These are phyloP conservation scores for Kwoniella sp. DNA, from an alignment of 768 basidiomycete species.

Conservation along the genomic window DNA sequence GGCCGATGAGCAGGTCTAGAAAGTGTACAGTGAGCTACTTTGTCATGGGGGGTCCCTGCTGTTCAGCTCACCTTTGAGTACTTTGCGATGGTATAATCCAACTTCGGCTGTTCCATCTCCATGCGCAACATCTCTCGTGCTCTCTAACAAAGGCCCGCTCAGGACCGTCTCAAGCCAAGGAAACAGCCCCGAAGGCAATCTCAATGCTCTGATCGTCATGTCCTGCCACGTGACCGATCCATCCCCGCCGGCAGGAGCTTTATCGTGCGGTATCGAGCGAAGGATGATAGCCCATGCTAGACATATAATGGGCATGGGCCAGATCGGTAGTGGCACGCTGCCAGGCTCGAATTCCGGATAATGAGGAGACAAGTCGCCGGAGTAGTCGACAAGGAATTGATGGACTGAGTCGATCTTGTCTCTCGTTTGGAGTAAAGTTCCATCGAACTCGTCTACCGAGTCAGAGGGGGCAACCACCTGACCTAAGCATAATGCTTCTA, in stretches of 20 bases:
- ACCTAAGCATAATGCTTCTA: conserved; percentile 38
- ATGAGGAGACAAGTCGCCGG: conserved; percentile 52
- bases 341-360: conserved; percentile 66
- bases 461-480: conserved; percentile 33
- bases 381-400: conserved; percentile 60
- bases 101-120: conserved; percentile 65
- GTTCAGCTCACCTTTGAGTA: conserved; percentile 70
- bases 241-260: conserved; percentile 60
- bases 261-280: conserved; percentile 20
- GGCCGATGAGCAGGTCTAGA: conserved; percentile 72
- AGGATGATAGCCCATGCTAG: conserved; percentile 84
- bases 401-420: conserved; percentile 60
- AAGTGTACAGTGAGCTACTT: too few relatives aligned
- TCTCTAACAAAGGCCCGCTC: conserved; percentile 63
- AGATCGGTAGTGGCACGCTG: conserved; percentile 61
- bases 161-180: conserved; percentile 41
- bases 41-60: not conserved
- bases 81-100: conserved; percentile 70
- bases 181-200: conserved; percentile 59
- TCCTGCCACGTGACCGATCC: conserved; percentile 62
- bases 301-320: conserved; percentile 71
- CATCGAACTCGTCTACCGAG: conserved; percentile 7
- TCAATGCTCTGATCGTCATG: conserved; percentile 65
- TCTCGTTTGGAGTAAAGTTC: conserved; percentile 52
- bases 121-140: conserved; percentile 66